phyloP scores from a whole-genome alignment of 192 early-diverging fungal genomes.

The Coemansia sp. region DNA sequence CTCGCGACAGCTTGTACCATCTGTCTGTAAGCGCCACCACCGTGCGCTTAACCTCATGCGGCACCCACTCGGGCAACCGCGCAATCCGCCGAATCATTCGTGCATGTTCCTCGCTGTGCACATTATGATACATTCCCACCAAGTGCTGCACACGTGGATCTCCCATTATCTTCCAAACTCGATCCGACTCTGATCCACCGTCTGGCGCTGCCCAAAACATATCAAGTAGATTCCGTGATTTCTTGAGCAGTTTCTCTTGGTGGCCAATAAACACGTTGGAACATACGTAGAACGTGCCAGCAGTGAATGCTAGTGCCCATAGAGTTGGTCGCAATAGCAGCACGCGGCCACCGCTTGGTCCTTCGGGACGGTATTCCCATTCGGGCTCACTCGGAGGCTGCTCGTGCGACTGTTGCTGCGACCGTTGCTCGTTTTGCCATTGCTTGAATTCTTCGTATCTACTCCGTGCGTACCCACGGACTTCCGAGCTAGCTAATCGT shows the following conservation, averaged over 20 bases:
- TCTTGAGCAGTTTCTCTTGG: conserved; percentile 2
- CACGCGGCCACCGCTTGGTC: conserved; percentile 12
- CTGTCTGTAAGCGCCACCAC: conserved; percentile 19
- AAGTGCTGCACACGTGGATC: conserved; percentile 25
- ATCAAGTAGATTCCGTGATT: neutral
- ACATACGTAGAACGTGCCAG: conserved; percentile 30
- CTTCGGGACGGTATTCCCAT: conserved; percentile 15
- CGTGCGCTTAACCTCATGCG: conserved; percentile 37
- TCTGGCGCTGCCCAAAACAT: neutral
- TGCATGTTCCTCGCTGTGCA: conserved; percentile 20
- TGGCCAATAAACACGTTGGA: conserved; percentile 14
- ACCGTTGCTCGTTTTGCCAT: conserved; percentile 3
- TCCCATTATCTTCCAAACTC: conserved; percentile 23
- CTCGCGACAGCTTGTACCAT: conserved; percentile 31
- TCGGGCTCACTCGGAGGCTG: neutral
- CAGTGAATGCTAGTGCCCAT: conserved; percentile 36
- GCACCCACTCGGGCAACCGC: conserved; percentile 40
- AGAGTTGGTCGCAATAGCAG: conserved; percentile 24
- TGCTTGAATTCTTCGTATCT: conserved; percentile 14
- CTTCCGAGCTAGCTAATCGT: too few relatives aligned
- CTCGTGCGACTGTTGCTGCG: conserved; percentile 1
- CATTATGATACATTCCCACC: conserved; percentile 24
- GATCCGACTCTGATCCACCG: conserved; percentile 2
- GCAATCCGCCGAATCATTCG: conserved; percentile 24
- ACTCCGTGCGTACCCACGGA: conserved; percentile 8